Evolutionary conservation across 2,329 filamentous ascomycete species (phyloP).

Genomic region (Sporothrix pallida): DNA sequence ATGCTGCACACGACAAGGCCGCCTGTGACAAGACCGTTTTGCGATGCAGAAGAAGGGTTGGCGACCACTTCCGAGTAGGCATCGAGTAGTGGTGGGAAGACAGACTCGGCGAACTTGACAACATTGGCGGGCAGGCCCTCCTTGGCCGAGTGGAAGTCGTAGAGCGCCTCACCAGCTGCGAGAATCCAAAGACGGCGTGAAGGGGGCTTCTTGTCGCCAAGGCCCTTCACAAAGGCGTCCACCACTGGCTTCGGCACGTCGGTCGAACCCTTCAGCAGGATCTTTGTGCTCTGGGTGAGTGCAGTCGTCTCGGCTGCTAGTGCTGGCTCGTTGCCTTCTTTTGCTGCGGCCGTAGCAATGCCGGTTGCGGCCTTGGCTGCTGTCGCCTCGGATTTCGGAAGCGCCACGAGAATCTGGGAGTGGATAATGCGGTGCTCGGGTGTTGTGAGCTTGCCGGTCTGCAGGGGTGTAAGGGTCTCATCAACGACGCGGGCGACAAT

Average conservation of each 20-base stretch:
- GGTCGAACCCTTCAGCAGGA: slow-evolving; percentile 64
- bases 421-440: slow-evolving; percentile 85
- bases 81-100: slow-evolving; percentile 64
- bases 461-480: slow-evolving; percentile 80
- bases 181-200: slow-evolving; percentile 82
- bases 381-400: slow-evolving; percentile 65
- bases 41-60: slow-evolving; percentile 79
- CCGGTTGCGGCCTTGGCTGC: slow-evolving; percentile 70
- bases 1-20: slow-evolving; percentile 77
- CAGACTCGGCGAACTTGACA: slow-evolving; percentile 58
- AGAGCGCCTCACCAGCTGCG: slow-evolving; percentile 72
- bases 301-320: slow-evolving; percentile 76
- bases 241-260: slow-evolving; percentile 69
- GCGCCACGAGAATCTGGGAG: slow-evolving; percentile 75
- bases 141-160: slow-evolving; percentile 56
- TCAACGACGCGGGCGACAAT: slow-evolving; percentile 71
- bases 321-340: slow-evolving; percentile 88
- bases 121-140: slow-evolving; percentile 55
- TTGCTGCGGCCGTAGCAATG: slow-evolving; percentile 71
- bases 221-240: slow-evolving; percentile 78
- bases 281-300: slow-evolving; percentile 68
- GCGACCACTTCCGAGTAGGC: slow-evolving; percentile 77
- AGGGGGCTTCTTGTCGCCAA: slow-evolving; percentile 81
- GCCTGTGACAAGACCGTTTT: slow-evolving; percentile 80
- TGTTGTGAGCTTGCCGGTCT: slow-evolving; percentile 79